These are phyloP conservation scores for Neonectria faginata DNA, from an alignment of 2,329 filamentous ascomycete species.

Conservation along the genomic window DNA sequence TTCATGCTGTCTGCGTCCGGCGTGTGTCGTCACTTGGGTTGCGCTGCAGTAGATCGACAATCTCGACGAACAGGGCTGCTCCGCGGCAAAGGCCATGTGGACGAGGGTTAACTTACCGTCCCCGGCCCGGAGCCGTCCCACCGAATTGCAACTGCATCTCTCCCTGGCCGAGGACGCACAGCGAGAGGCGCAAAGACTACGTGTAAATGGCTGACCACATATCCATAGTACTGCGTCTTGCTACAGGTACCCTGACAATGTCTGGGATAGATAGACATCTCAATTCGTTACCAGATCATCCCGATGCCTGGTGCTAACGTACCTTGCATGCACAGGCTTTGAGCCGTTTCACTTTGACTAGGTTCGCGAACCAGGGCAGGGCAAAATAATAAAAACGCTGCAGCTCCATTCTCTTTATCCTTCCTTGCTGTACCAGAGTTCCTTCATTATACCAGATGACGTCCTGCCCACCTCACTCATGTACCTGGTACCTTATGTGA, in stretches of 20 bases:
- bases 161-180: not conserved
- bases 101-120: conserved; percentile 8
- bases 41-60: conserved; percentile 23
- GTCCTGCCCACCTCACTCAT: not conserved
- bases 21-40: conserved; percentile 10
- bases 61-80: conserved; percentile 7
- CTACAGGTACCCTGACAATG: not conserved
- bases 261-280: not conserved
- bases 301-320: not conserved
- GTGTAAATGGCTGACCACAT: not conserved
- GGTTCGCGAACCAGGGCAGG: not conserved
- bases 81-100: conserved; percentile 13
- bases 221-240: not conserved
- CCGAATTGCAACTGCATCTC: conserved; percentile 9
- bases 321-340: not conserved
- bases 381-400: conserved; percentile 18
- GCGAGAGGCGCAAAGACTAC: not conserved
- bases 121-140: conserved; percentile 21
- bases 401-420: conserved; percentile 23
- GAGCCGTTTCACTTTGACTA: not conserved
- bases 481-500: conserved; percentile 8
- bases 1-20: conserved; percentile 1
- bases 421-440: not conserved
- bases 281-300: not conserved
- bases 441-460: conserved; percentile 19